Evolutionary conservation across 2,329 filamentous ascomycete genomes (phyloP).

Genomic region (Torrubiella hemipterigena): DNA sequence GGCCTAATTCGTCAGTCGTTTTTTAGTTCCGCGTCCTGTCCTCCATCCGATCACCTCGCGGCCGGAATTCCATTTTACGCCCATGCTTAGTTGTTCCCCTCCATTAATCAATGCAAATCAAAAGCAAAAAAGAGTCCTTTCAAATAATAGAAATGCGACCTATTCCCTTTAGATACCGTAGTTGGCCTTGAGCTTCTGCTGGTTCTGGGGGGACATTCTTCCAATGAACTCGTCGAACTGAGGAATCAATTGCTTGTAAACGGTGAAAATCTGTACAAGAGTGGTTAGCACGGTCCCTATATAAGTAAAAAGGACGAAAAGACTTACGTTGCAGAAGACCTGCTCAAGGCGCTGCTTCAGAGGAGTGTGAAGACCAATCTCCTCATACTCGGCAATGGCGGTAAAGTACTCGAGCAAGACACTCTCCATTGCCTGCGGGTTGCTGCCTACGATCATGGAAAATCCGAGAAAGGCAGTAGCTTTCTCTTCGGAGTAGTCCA

Average conservation of each 20-base stretch:
- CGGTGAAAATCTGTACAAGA: conserved; percentile 31
- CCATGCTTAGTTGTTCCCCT: no score
- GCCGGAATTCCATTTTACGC: no score
- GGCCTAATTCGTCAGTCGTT: no score
- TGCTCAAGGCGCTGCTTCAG: conserved; percentile 54
- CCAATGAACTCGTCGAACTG: conserved; percentile 43
- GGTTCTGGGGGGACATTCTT: conserved; percentile 37
- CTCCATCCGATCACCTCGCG: no score
- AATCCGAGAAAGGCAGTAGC: conserved; percentile 88
- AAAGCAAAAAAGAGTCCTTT: no score
- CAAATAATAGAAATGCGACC: no score
- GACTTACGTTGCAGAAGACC: conserved; percentile 63
- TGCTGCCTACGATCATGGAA: conserved; percentile 69
- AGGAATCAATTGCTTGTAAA: conserved; percentile 48
- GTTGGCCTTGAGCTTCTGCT: conserved; percentile 32
- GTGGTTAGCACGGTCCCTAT: conserved; percentile 2
- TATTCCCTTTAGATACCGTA: conserved; percentile 37
- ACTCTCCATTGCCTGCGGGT: conserved; percentile 86
- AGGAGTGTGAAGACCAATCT: conserved; percentile 47
- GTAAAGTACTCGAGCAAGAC: conserved; percentile 72
- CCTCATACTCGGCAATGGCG: conserved; percentile 68
- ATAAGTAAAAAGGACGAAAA: not conserved
- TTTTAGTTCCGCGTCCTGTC: no score
- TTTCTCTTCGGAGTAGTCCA: conserved; percentile 87
- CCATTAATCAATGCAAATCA: no score